phyloP scores from a whole-genome alignment of 2,329 filamentous ascomycete genomes.

The Penicillium sp. region DNA sequence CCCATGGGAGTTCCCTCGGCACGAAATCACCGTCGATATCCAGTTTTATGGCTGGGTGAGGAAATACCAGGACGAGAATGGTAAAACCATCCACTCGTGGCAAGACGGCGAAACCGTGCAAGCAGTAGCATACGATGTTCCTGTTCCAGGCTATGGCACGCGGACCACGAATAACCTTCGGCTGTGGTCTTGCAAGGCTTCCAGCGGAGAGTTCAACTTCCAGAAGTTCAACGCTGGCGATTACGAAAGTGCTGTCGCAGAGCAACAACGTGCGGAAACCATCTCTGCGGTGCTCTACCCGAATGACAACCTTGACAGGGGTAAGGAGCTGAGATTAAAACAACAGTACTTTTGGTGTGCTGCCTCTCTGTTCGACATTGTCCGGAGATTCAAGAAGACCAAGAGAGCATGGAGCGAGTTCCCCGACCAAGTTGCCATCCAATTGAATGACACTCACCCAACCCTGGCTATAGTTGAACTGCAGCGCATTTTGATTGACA shows the following conservation, averaged over 20 bases:
- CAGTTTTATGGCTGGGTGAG: slow-evolving; percentile 87
- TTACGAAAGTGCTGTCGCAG: slow-evolving; percentile 95
- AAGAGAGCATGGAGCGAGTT: slow-evolving; percentile 87
- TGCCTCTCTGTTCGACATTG: slow-evolving; percentile 89
- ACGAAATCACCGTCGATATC: slow-evolving; percentile 91
- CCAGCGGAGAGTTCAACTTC: slow-evolving; percentile 96
- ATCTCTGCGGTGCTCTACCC: slow-evolving; percentile 96
- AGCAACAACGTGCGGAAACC: slow-evolving; percentile 96
- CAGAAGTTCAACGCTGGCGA: slow-evolving; percentile 98
- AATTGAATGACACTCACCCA: slow-evolving; percentile 97
- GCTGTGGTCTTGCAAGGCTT: slow-evolving; percentile 94
- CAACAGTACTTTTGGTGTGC: slow-evolving; percentile 99
- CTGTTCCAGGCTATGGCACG: slow-evolving; percentile 82
- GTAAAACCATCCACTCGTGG: slow-evolving; percentile 69
- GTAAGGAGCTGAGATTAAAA: slow-evolving; percentile 94
- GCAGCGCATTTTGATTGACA: slow-evolving; percentile 80
- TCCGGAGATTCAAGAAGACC: slow-evolving; percentile 95
- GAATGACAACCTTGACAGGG: slow-evolving; percentile 91
- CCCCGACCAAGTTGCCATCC: slow-evolving; percentile 88
- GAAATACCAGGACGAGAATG: slow-evolving; percentile 64
- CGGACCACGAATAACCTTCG: slow-evolving; percentile 90
- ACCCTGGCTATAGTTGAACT: slow-evolving; percentile 93
- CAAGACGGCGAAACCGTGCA: slow-evolving; percentile 87
- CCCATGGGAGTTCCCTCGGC: slow-evolving; percentile 94
- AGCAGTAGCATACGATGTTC: slow-evolving; percentile 86